Evolutionary conservation across 768 basidiomycete species (phyloP), one percentile per base, ranked within the genome.

Genomic region (Dendrothele bispora): DNA sequence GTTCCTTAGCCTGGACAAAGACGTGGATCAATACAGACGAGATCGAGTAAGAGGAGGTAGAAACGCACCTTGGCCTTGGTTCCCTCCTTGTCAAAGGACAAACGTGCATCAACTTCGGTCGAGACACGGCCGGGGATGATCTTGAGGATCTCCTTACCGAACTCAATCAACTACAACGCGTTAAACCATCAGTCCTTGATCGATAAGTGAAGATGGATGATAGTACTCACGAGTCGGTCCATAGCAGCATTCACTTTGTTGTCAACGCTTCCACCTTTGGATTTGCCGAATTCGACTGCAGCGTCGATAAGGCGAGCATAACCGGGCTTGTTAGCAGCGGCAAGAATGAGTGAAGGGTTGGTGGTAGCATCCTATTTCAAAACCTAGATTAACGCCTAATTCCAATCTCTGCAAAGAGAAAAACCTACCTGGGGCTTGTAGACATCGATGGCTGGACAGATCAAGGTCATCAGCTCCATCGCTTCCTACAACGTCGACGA

Each of bases 61-160:
- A 21, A 17, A 27, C 65, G 20, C 37, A 80, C 87, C 84, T 95
- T 95, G 53, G 80, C 81, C 71, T 93, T 95, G 56, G 93, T 97
- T 18, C 63, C 90, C 68, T 86, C 84, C 71, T 91, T 98, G 74
- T 98, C 90, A 69, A 97, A 98, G 52, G 95, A 98, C 48, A 98
- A 84, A 57, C 91, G 87, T 41, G 97, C 97, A 67, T 99, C 97
- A 57, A 99, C 95, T 70, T 99, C 97, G 54, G 97, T 98, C 36
- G 97, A 99, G 53, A 99, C 95, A 67, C 97, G 90, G 50, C 97
- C 97, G 46, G 97, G 97, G 61, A 99, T 92, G 72, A 99, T 93
- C 52, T 75, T 73, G 43, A 98, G 80, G 63, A 99, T 98, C 74
- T 88, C 94, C 67, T 85, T 90, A 56, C 97, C 97, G 73, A 99